Evolutionary conservation across 164 flowering plant species (phyloP).

Genomic region (Cinnamomum chago): DNA sequence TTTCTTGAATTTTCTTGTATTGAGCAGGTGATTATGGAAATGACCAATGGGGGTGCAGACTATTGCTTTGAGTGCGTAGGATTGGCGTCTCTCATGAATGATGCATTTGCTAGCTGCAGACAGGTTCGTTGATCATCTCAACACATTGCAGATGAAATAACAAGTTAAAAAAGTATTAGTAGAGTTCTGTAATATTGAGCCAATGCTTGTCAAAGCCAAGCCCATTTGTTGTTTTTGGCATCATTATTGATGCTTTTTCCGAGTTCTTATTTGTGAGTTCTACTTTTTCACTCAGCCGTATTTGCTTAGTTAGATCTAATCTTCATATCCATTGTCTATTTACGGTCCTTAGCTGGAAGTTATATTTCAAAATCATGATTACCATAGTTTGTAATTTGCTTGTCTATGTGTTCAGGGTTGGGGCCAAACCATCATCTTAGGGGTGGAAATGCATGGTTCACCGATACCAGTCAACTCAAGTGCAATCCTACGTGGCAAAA

Average conservation of each 20-base stretch:
- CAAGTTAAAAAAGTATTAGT: background rate
- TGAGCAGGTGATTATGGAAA: constrained; percentile 51
- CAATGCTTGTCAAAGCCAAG: too few relatives aligned
- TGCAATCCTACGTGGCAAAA: constrained; percentile 44
- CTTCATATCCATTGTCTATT: too few relatives aligned
- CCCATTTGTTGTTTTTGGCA: too few relatives aligned
- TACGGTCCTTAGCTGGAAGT: too few relatives aligned
- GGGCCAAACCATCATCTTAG: constrained; percentile 51
- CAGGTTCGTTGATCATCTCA: constrained; percentile 16
- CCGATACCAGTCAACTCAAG: constrained; percentile 27
- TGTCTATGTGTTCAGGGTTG: too few relatives aligned
- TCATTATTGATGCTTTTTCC: too few relatives aligned
- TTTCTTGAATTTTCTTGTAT: background rate
- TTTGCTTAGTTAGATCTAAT: too few relatives aligned
- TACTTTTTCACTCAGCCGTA: too few relatives aligned
- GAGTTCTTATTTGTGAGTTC: too few relatives aligned
- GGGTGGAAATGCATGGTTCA: constrained; percentile 45
- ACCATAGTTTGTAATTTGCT: too few relatives aligned
- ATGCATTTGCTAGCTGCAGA: constrained; percentile 49
- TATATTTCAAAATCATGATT: too few relatives aligned
- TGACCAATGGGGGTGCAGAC: constrained; percentile 77
- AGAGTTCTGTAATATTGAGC: too few relatives aligned
- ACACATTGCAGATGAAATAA: background rate
- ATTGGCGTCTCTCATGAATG: constrained; percentile 48
- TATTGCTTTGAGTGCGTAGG: constrained; percentile 83